Conservation (phyloP, 768 basidiomycete genomes). For the Leccinum uliginosum region DNA sequence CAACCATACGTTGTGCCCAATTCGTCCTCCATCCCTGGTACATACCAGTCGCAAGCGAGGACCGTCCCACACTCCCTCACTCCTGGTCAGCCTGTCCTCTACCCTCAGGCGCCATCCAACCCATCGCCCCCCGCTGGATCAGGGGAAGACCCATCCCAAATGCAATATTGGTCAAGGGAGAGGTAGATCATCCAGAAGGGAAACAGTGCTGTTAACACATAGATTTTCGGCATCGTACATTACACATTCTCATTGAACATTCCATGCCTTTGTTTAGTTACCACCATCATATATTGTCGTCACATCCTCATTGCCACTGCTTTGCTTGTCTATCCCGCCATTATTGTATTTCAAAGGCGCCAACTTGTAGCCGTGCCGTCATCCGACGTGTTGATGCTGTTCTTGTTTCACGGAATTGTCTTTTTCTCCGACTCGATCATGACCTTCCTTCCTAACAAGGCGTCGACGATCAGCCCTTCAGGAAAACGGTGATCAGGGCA, state of each 20-base stretch:
- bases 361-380: slow-evolving; percentile 12
- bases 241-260: slow-evolving; percentile 6
- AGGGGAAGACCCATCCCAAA: slow-evolving; percentile 24
- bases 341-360: slow-evolving; percentile 12
- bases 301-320: slow-evolving; percentile 6
- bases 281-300: slow-evolving; percentile 12
- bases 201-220: slow-evolving; percentile 2
- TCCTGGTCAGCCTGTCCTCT: slow-evolving; percentile 23
- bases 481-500: slow-evolving; percentile 15
- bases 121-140: slow-evolving; percentile 27
- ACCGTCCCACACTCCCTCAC: slow-evolving; percentile 12
- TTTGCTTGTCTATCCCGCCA: slow-evolving; percentile 11
- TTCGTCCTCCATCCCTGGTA: slow-evolving; percentile 11
- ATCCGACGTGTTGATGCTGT: neutral
- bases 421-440: slow-evolving; percentile 3
- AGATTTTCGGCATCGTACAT: slow-evolving; percentile 17
- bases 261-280: neutral
- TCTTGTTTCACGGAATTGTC: slow-evolving; percentile 20
- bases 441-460: slow-evolving; percentile 18
- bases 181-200: slow-evolving; percentile 11
- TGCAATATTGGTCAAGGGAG: slow-evolving; percentile 26
- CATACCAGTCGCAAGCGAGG: slow-evolving; percentile 28
- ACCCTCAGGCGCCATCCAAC: slow-evolving; percentile 22
- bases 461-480: slow-evolving; percentile 10
- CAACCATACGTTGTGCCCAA: slow-evolving; percentile 19